Evolutionary conservation across 83 land plant species (phyloP), one percentile per base, ranked within the genome.

Genomic region (Isoetes engelmannii): DNA sequence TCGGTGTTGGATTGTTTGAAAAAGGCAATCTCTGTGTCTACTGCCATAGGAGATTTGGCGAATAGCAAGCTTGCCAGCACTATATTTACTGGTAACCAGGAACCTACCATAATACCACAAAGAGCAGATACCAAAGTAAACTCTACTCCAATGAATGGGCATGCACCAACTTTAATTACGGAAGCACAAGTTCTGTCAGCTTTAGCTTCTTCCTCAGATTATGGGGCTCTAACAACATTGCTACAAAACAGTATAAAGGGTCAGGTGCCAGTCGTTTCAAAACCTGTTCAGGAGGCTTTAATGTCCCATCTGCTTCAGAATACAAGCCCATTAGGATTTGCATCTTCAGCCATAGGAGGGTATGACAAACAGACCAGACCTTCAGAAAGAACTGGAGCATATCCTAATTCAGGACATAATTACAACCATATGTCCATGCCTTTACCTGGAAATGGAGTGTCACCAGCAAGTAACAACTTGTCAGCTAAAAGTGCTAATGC

Each of bases 221-320:
- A 8, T 37, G 12, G 62, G 62, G 9, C 28, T 59, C 12, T 28
- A 28, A 28, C 37, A 28, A 28, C 37, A 28, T 28, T 28, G 37
- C 37, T 28, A 28, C 37, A 28, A 28, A 28, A 28, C 37, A 28
- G 37, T 28, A 28, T 28, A 28, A 28, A 28, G 37, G 37, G 37
- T 2, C 37, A 28, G 37, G 37, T 28, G 1, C 37, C 37, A 28
- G 37, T 28, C 37, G 37, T 28, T 28, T 28, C 37, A 28, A 28
- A 28, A 28, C 62, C 62, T 18, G 18, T 7, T 44, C 13, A 70
- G 78, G 64, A 20, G 65, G 45, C 48, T 58, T 76, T 28, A 28
- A 28, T 48, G 45, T 53, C 28, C 76, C 50, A 4, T 20, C 44
- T 44, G 45, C 81, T 57, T 63, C 81, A 50, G 72, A 70, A 51